Evolutionary conservation across 1,139 yeast species (phyloP).

Genomic region (Candida tetrigidarum): DNA sequence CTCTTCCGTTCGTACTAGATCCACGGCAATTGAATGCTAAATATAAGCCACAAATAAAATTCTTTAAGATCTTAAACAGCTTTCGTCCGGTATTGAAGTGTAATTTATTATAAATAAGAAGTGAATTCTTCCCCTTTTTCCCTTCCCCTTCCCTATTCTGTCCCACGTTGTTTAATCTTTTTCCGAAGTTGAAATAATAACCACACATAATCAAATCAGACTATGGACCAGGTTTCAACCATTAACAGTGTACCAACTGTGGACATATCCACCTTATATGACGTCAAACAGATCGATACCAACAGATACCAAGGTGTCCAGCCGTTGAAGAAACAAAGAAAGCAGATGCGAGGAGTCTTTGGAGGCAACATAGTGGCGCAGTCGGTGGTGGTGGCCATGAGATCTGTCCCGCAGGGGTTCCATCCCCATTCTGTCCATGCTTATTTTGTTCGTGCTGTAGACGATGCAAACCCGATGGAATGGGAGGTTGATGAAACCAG

Average conservation of each 20-base stretch:
- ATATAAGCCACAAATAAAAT: too few species aligned
- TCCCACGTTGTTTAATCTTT: too few species aligned
- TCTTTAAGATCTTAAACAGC: too few species aligned
- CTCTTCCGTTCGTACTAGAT: too few species aligned
- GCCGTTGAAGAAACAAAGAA: slow-evolving; percentile 31
- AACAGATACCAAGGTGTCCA: slow-evolving; percentile 26
- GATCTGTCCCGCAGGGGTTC: slow-evolving; percentile 30
- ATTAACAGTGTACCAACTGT: slow-evolving; percentile 14
- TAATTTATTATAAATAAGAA: too few species aligned
- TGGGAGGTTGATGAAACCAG: slow-evolving; percentile 41
- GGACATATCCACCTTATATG: slow-evolving; percentile 23
- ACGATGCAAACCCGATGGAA: slow-evolving; percentile 23
- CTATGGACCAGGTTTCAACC: too few species aligned
- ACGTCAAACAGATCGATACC: slow-evolving; percentile 24
- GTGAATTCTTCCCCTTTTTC: too few species aligned
- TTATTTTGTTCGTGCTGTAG: slow-evolving; percentile 32
- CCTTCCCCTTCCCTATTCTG: too few species aligned
- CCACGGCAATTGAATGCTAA: too few species aligned
- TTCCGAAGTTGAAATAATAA: too few species aligned
- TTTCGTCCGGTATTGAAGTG: too few species aligned
- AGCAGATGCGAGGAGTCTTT: slow-evolving; percentile 32
- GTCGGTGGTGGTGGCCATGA: slow-evolving; percentile 38
- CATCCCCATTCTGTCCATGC: slow-evolving; percentile 44
- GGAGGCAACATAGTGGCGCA: slow-evolving; percentile 44
- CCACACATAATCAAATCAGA: too few species aligned